phyloP scores from a whole-genome alignment of 495 filamentous ascomycete genomes.

The Daldinia grandis region DNA sequence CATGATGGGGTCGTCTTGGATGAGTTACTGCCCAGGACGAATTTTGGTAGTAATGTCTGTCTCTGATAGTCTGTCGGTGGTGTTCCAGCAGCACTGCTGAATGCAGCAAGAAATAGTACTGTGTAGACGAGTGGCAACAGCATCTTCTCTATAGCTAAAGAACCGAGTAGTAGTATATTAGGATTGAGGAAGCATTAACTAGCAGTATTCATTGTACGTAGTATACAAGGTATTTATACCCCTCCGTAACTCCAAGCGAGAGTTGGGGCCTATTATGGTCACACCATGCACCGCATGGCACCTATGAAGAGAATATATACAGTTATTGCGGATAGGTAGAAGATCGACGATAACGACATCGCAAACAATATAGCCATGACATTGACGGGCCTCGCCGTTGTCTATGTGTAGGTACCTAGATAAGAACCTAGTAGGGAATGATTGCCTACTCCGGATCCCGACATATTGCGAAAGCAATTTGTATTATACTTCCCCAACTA shows the following conservation, averaged over 20 bases:
- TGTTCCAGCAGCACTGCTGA: neutral
- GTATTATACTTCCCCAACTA: neutral
- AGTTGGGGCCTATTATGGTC: neutral
- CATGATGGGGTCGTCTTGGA: conserved; percentile 3
- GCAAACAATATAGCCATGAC: neutral
- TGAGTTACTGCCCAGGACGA: neutral
- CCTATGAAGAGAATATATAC: neutral
- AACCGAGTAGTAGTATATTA: neutral
- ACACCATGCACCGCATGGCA: neutral
- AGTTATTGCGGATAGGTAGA: neutral
- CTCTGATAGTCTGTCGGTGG: conserved; percentile 14
- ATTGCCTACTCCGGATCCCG: neutral
- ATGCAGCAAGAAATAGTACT: neutral
- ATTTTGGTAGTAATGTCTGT: conserved; percentile 12
- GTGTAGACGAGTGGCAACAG: neutral
- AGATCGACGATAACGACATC: neutral
- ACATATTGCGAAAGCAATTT: neutral
- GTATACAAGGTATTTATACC: neutral
- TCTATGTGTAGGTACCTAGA: neutral
- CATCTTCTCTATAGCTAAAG: conserved; percentile 4
- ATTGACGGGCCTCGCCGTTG: neutral
- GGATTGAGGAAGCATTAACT: neutral
- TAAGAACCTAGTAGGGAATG: neutral
- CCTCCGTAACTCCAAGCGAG: neutral
- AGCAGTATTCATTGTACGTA: neutral